phyloP scores from a whole-genome alignment of 495 filamentous ascomycete genomes.

The Talaromyces thailandensis region DNA sequence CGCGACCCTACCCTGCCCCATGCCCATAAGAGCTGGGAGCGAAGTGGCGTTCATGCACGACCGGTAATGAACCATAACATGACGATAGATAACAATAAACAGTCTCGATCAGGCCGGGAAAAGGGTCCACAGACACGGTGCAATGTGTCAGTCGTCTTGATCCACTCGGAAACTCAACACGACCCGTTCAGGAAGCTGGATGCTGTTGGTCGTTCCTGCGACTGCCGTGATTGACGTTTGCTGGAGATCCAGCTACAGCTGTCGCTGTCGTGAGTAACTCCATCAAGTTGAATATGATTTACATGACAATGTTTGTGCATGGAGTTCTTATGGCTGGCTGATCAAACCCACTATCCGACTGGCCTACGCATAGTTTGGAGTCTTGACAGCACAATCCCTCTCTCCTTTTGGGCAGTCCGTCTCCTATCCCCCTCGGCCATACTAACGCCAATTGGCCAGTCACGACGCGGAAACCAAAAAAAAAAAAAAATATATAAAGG shows the following conservation, averaged over 20 bases:
- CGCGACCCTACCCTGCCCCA: neutral
- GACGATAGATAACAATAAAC: neutral
- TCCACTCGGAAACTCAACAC: neutral
- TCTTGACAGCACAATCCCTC: neutral
- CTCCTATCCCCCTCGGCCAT: neutral
- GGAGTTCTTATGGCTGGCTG: neutral
- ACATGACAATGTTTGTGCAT: neutral
- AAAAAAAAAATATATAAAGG: neutral
- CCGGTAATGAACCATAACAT: neutral
- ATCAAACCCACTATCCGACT: neutral
- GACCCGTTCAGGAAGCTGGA: neutral
- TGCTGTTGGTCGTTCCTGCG: neutral
- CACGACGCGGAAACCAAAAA: neutral
- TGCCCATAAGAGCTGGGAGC: neutral
- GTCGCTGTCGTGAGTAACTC: neutral
- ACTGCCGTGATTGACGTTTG: neutral
- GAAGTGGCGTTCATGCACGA: neutral
- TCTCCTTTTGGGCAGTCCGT: neutral
- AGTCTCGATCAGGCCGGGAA: neutral
- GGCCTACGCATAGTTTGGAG: neutral
- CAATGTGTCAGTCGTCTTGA: neutral
- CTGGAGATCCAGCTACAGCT: neutral
- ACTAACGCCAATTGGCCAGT: neutral
- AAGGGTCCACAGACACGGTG: neutral
- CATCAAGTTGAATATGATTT: neutral